These are phyloP conservation scores for Fusarium sp. DNA, from an alignment of 2,329 filamentous ascomycete species.

Conservation along the genomic window DNA sequence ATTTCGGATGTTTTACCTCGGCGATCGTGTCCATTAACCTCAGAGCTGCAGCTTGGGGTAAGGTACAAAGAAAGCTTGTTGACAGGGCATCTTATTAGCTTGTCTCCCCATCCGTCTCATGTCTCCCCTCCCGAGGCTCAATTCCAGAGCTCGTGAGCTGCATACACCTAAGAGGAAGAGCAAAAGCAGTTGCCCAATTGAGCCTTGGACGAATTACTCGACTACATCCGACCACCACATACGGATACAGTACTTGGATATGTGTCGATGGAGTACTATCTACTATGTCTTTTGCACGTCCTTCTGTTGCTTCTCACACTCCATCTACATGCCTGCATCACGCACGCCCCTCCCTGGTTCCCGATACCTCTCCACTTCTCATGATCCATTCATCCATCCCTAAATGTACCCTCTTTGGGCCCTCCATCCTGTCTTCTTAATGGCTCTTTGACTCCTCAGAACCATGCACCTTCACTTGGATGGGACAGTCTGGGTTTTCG, in stretches of 20 bases:
- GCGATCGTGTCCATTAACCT: conserved; percentile 20
- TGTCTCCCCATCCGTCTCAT: neutral
- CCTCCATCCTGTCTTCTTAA: conserved; percentile 46
- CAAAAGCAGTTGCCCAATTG: neutral
- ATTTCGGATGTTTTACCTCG: conserved; percentile 31
- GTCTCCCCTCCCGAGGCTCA: conserved; percentile 4
- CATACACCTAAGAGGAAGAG: neutral
- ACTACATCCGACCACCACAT: conserved; percentile 14
- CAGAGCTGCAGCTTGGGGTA: conserved; percentile 27
- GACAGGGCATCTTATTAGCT: neutral
- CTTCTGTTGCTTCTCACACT: conserved; percentile 12
- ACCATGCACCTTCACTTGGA: conserved; percentile 36
- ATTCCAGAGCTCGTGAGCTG: conserved; percentile 2
- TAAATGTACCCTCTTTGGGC: conserved; percentile 37
- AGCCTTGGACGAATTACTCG: neutral
- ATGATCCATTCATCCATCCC: conserved; percentile 42
- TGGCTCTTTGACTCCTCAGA: conserved; percentile 38
- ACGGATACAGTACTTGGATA: conserved; percentile 1
- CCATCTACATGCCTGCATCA: conserved; percentile 15
- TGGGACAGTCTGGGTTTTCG: conserved; percentile 32
- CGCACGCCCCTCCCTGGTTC: conserved; percentile 44
- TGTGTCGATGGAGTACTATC: conserved; percentile 14
- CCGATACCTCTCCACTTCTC: conserved; percentile 47
- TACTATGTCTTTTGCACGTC: conserved; percentile 7
- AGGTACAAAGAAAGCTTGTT: conserved; percentile 32